Conservation (phyloP, 805 yeast species). For the Candida stauntonica region DNA sequence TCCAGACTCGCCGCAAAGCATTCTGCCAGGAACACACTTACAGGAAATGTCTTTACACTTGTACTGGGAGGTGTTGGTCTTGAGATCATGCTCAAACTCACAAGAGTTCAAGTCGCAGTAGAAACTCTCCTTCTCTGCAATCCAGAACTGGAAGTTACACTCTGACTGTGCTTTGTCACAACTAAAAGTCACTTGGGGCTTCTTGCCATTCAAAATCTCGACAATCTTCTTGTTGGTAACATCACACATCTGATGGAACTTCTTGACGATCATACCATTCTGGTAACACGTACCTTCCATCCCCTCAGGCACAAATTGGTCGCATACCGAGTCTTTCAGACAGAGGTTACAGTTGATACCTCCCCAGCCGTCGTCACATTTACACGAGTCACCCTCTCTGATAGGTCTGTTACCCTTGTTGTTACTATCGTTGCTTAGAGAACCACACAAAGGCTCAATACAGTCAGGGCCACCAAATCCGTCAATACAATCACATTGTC, state of each 20-base stretch:
- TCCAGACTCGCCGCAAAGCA: slow-evolving; percentile 92
- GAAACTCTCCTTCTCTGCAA: slow-evolving; percentile 83
- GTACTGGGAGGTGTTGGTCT: slow-evolving; percentile 65
- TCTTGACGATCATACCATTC: slow-evolving; percentile 76
- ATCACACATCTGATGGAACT: slow-evolving; percentile 87
- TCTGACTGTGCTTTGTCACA: slow-evolving; percentile 62
- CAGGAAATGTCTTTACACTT: slow-evolving; percentile 77
- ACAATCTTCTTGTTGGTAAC: slow-evolving; percentile 88
- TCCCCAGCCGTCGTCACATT: slow-evolving; percentile 82
- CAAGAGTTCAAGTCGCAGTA: slow-evolving; percentile 82
- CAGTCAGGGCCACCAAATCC: slow-evolving; percentile 97
- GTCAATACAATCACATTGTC: slow-evolving; percentile 85
- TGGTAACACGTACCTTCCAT: slow-evolving; percentile 84
- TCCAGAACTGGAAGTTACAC: slow-evolving; percentile 96
- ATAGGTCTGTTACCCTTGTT: slow-evolving; percentile 48
- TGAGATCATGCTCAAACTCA: slow-evolving; percentile 58
- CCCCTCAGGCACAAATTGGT: slow-evolving; percentile 82
- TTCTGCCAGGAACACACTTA: slow-evolving; percentile 84
- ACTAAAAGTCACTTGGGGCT: slow-evolving; percentile 89
- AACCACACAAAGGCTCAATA: slow-evolving; percentile 82
- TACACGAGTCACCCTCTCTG: slow-evolving; percentile 50
- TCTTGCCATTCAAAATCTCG: slow-evolving; percentile 70
- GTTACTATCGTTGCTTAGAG: slow-evolving; percentile 54
- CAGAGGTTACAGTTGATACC: slow-evolving; percentile 95
- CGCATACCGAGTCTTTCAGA: slow-evolving; percentile 66